phyloP scores from a whole-genome alignment of 768 basidiomycete genomes.

The Daedaleopsis sinensis region DNA sequence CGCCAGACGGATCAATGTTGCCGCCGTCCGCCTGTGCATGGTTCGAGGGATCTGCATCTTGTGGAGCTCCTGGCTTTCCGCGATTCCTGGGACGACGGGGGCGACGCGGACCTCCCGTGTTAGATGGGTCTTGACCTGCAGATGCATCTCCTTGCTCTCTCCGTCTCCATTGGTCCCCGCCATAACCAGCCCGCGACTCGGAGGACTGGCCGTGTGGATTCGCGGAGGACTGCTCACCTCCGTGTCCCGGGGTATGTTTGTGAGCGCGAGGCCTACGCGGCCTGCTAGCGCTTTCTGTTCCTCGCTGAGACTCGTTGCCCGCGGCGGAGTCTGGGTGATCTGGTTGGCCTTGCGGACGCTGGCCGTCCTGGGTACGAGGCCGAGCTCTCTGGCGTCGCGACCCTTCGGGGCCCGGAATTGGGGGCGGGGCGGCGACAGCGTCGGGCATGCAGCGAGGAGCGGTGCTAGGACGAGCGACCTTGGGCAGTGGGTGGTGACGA shows the following conservation, averaged over 20 bases:
- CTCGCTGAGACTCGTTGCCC: not conserved
- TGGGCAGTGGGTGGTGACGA: too few relatives aligned
- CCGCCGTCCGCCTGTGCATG: not conserved
- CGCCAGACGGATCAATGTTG: not conserved
- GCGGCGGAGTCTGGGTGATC: not conserved
- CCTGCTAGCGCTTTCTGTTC: conserved; percentile 17
- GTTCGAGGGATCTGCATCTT: not conserved
- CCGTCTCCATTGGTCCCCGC: not conserved
- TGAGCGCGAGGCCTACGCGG: conserved; percentile 19
- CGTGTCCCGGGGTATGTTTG: not conserved
- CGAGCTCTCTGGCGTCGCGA: not conserved
- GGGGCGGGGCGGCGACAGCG: not conserved
- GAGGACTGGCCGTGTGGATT: not conserved
- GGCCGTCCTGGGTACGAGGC: not conserved
- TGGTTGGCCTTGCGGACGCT: not conserved
- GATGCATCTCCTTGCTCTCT: not conserved
- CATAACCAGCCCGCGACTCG: not conserved
- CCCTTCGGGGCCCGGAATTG: not conserved
- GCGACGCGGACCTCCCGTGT: not conserved
- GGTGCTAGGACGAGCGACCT: too few relatives aligned
- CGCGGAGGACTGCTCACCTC: conserved; percentile 10
- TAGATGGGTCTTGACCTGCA: not conserved
- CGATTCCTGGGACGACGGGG: not conserved
- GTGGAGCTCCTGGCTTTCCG: not conserved
- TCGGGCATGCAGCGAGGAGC: not conserved